Percentiles rank a stretch among this genome's conserved stretches.
Conservation (phyloP, 2,329 filamentous ascomycete genomes). For the Beauveria sp. region DNA sequence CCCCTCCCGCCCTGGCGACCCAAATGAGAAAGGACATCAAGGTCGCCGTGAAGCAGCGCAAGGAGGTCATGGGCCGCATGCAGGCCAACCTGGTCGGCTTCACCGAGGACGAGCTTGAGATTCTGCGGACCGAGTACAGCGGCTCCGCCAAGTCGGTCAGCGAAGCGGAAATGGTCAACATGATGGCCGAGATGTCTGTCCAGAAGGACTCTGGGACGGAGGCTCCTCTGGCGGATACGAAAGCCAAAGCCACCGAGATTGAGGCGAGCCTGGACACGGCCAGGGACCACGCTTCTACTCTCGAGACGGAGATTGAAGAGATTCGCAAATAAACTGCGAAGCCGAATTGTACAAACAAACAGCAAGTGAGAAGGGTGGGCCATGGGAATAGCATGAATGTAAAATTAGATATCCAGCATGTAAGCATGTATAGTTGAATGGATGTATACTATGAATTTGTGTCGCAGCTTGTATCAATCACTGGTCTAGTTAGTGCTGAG, state of each 20-base stretch:
- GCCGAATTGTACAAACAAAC: background rate
- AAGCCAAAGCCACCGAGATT: constrained; percentile 12
- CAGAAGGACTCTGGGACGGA: background rate
- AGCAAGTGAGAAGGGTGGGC: background rate
- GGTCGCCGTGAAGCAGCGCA: constrained; percentile 24
- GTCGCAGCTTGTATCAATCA: background rate
- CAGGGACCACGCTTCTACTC: background rate
- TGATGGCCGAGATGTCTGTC: constrained; percentile 19
- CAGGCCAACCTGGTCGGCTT: constrained; percentile 29
- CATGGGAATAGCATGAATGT: background rate
- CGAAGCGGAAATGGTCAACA: constrained; percentile 30
- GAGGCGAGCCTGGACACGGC: constrained; percentile 2
- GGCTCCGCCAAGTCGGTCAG: constrained; percentile 22
- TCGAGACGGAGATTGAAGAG: constrained; percentile 4
- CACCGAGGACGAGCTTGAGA: constrained; percentile 30
- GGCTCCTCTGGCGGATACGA: background rate
- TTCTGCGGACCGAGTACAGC: constrained; percentile 22
- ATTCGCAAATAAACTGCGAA: background rate
- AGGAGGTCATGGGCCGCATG: constrained; percentile 29
- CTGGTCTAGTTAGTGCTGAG: background rate
- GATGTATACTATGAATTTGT: background rate
- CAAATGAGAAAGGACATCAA: constrained; percentile 30
- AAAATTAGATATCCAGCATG: constrained; percentile 6
- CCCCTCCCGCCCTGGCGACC: constrained; percentile 32
- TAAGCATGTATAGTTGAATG: constrained; percentile 6